phyloP scores from a whole-genome alignment of 1,284 basidiomycete genomes.

The Golubevia sp. region DNA sequence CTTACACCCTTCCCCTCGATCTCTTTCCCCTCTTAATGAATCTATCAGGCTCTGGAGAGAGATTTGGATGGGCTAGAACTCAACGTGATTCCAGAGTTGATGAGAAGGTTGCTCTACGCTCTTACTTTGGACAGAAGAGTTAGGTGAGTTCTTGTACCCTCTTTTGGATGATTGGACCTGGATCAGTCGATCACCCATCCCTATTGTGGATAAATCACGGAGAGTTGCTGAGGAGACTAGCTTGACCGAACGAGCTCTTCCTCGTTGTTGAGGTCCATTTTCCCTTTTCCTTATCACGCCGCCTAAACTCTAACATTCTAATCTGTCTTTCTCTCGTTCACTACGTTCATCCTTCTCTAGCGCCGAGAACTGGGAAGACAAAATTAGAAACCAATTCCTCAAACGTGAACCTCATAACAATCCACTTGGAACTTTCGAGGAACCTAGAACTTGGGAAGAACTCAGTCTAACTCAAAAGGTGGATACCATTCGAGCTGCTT shows the following conservation, averaged over 20 bases:
- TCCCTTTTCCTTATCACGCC: no score
- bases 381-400: constrained; percentile 26
- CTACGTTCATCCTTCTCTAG: no score
- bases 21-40: not conserved
- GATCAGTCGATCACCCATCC: no score
- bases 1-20: not conserved
- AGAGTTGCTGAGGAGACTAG: no score
- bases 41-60: constrained; percentile 62
- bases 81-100: constrained; percentile 63
- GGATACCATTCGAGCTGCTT: constrained; percentile 44
- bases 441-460: constrained; percentile 62
- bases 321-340: no score
- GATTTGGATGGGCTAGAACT: constrained; percentile 64
- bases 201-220: no score
- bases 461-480: constrained; percentile 65
- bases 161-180: no score
- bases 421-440: constrained; percentile 37
- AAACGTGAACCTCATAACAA: constrained; percentile 19
- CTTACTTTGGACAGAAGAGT: constrained; percentile 65
- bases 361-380: not conserved
- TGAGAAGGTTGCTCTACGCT: constrained; percentile 64
- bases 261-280: no score
- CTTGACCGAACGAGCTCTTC: no score
- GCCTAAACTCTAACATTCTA: no score
- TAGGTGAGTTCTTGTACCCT: constrained; percentile 63